Evolutionary conservation across 176 grass and related monocot species (phyloP).

Genomic region (Rhynchospora tenuis): DNA sequence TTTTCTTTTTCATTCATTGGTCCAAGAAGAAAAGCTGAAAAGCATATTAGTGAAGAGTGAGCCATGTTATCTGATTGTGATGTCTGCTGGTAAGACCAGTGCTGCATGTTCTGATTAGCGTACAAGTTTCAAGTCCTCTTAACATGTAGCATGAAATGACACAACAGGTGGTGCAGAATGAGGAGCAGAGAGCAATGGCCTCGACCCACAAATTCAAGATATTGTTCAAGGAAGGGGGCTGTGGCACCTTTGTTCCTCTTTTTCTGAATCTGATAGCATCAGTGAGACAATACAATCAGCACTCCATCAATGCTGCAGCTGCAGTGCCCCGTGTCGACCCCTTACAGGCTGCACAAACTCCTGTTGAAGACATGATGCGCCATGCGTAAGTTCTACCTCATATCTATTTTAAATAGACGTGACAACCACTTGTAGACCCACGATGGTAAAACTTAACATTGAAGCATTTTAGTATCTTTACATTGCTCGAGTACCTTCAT

Average conservation of each 20-base stretch:
- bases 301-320: conserved; percentile 39
- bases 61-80: background rate
- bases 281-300: conserved; percentile 81
- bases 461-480: background rate
- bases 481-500: background rate
- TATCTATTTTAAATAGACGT: background rate
- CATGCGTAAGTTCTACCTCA: conserved; percentile 50
- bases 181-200: conserved; percentile 66
- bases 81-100: background rate
- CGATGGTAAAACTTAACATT: background rate
- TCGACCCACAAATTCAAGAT: conserved; percentile 98
- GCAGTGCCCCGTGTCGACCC: conserved; percentile 53
- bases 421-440: background rate
- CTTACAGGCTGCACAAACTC: conserved; percentile 82
- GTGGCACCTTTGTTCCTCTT: conserved; percentile 95
- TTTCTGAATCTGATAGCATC: conserved; percentile 78
- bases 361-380: conserved; percentile 91
- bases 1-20: background rate
- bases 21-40: background rate
- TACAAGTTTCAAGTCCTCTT: background rate
- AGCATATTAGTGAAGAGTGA: background rate
- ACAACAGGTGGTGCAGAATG: conserved; percentile 67
- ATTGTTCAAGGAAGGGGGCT: conserved; percentile 97
- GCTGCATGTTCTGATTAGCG: background rate
- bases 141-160: background rate